Base-by-base conservation (phyloP, 1,284 basidiomycete species). In the Apiotrichum domesticum region DNA sequence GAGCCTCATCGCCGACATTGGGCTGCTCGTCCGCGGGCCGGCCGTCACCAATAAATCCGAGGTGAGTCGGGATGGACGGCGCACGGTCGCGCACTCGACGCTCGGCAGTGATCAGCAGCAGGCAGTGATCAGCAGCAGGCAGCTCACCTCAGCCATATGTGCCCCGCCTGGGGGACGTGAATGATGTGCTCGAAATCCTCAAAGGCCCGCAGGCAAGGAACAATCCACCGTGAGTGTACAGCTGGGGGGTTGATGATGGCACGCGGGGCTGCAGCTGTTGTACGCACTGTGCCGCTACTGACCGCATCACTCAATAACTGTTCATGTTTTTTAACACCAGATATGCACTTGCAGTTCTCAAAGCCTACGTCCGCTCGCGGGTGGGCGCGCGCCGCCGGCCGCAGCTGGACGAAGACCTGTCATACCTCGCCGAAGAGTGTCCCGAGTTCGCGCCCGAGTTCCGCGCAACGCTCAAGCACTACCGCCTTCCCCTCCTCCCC, bases 361-460 rank as follows among this genome's bases (percentile, higher is more conserved):
- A 40, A 6, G 21, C 51, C 11, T 52, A 52, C 43, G 32, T 52
- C 15, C 42, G 41, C 3, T 35, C 51, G 3, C 51, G 51, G 1
- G 39, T 29, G n/a, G 14, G 35, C 6, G 21, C 15, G 8, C 51
- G 50, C 14, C 34, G 41, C 4, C 51, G 44, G 2, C 11, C 51
- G 3, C 10, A 13, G 1, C 43, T 52, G 10, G 42, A 52, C 21
- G 7, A 34, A 34, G 51, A 52, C 41, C 42, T 52, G 15, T 8
- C 10, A 6, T 35, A 21, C 15, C 51, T 52, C 11, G 51, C 42
- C 6, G 1, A n/a, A 15, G 33, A 35, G 43, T 52, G 32, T 14
- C 51, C 51, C 43, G 51, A 52, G 43, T 52, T 45, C 42, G 43
- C 51, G 8, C 34, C 51, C 9, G 51, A 52, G 43, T 40, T 52